phyloP scores from a whole-genome alignment of 495 filamentous ascomycete species.

The Pyrenopolyporus hunteri region DNA sequence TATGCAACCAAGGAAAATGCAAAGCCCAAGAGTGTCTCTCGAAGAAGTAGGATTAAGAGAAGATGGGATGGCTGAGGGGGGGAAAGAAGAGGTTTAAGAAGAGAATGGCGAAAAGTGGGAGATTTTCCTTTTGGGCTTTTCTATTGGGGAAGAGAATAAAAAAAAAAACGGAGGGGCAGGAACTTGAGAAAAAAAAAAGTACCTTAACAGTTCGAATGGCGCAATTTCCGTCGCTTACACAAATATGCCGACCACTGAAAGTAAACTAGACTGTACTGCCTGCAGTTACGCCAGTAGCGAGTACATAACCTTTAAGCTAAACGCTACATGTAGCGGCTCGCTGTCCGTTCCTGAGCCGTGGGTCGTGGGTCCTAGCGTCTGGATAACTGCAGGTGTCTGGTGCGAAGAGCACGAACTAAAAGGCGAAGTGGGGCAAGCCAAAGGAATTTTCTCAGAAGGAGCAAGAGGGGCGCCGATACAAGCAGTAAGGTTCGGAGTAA shows the following conservation, averaged over 20 bases:
- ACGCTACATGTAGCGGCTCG: conserved; percentile 13
- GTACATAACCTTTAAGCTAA: too few relatives aligned
- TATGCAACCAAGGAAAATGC: conserved; percentile 22
- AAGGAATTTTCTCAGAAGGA: conserved; percentile 30
- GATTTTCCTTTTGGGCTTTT: conserved; percentile 33
- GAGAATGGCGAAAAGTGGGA: conserved; percentile 38
- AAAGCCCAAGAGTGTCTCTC: conserved; percentile 30
- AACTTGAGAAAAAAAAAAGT: conserved; percentile 4
- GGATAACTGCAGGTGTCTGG: conserved; percentile 1
- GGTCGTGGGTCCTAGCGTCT: conserved; percentile 5
- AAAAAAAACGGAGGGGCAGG: conserved; percentile 33
- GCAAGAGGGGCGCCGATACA: conserved; percentile 16
- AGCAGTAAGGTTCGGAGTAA: conserved; percentile 29
- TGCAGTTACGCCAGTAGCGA: too few relatives aligned
- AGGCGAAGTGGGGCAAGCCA: conserved; percentile 15
- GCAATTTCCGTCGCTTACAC: conserved; percentile 27
- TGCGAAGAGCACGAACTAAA: neutral
- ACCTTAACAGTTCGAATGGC: conserved; percentile 24
- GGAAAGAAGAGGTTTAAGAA: conserved; percentile 29
- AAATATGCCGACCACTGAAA: conserved; percentile 26
- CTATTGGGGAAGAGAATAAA: conserved; percentile 19
- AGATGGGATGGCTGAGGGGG: conserved; percentile 38
- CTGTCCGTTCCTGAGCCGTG: conserved; percentile 16
- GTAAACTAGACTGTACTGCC: neutral
- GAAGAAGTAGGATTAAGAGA: conserved; percentile 29